These are phyloP conservation scores for Clarireedia homoeocarpa DNA, from an alignment of 2,329 filamentous ascomycete genomes.

Conservation along the genomic window DNA sequence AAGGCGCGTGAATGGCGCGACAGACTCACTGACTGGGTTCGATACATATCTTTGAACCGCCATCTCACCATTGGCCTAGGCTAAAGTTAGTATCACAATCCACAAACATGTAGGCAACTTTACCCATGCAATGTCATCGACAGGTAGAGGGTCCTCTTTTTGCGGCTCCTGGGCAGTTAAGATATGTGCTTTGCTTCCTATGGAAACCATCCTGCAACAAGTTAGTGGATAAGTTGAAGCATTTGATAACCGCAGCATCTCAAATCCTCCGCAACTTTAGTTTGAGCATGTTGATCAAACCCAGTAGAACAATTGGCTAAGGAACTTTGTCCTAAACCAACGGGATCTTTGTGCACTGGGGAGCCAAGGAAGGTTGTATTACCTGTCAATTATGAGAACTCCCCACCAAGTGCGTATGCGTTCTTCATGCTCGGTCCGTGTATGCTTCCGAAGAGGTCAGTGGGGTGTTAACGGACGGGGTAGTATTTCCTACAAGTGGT, in stretches of 20 bases:
- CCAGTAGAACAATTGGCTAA: too few relatives aligned
- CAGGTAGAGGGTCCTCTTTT: conserved; percentile 19
- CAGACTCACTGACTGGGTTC: conserved; percentile 35
- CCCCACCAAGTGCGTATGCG: conserved; percentile 41
- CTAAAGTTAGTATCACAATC: conserved; percentile 2
- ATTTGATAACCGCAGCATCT: too few relatives aligned
- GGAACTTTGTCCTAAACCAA: too few relatives aligned
- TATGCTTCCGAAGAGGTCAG: conserved; percentile 24
- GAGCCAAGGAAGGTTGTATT: not conserved
- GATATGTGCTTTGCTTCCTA: conserved; percentile 25
- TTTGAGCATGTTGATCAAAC: too few relatives aligned
- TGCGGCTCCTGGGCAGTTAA: conserved; percentile 26
- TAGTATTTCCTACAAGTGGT: conserved; percentile 25
- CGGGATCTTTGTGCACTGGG: too few relatives aligned
- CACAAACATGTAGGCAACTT: not conserved
- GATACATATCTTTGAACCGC: conserved; percentile 25
- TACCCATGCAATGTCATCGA: conserved; percentile 35
- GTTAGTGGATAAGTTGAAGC: conserved; percentile 8
- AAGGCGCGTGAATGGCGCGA: conserved; percentile 44
- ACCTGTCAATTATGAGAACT: conserved; percentile 39
- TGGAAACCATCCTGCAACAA: conserved; percentile 22
- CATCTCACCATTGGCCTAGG: conserved; percentile 33
- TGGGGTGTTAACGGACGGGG: not conserved
- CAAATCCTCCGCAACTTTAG: too few relatives aligned
- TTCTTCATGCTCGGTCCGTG: conserved; percentile 42